Evolutionary conservation across 306 rosid species (phyloP).

Genomic region (Ormosia semicastrata): DNA sequence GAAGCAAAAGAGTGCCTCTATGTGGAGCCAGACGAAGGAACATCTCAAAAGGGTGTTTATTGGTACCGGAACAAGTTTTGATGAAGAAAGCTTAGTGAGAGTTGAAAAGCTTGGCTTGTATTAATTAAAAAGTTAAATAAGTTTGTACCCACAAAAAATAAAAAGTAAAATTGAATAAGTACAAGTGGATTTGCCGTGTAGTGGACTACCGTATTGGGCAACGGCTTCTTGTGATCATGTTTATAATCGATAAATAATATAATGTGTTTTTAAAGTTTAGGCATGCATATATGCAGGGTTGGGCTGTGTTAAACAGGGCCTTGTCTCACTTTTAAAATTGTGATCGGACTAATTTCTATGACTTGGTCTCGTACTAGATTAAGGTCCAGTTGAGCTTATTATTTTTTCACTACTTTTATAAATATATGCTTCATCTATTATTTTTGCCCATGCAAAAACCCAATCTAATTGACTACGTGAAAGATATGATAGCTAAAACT

Average conservation of each 20-base stretch:
- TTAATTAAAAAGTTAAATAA: not conserved
- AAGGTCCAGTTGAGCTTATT: no score
- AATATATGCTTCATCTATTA: no score
- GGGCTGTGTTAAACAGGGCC: no score
- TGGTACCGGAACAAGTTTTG: constrained; percentile 65
- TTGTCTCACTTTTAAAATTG: no score
- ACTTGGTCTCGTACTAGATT: no score
- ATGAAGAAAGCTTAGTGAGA: not conserved
- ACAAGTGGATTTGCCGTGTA: constrained; percentile 4
- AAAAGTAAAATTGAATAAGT: not conserved
- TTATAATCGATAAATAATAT: not conserved
- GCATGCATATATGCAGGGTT: no score
- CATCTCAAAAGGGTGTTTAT: constrained; percentile 52
- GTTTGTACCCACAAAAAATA: not conserved
- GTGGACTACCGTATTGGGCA: not conserved
- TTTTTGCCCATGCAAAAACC: no score
- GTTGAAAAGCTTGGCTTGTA: not conserved
- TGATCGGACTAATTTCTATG: no score
- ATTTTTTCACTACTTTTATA: no score
- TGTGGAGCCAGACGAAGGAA: constrained; percentile 60
- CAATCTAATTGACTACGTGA: no score
- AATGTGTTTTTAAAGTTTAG: no score
- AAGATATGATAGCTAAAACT: no score
- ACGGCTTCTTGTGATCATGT: not conserved
- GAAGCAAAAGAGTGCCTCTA: constrained; percentile 77